Base-by-base conservation (phyloP, 2,329 filamentous ascomycete genomes). In the Xylariomycetidae sp. region DNA sequence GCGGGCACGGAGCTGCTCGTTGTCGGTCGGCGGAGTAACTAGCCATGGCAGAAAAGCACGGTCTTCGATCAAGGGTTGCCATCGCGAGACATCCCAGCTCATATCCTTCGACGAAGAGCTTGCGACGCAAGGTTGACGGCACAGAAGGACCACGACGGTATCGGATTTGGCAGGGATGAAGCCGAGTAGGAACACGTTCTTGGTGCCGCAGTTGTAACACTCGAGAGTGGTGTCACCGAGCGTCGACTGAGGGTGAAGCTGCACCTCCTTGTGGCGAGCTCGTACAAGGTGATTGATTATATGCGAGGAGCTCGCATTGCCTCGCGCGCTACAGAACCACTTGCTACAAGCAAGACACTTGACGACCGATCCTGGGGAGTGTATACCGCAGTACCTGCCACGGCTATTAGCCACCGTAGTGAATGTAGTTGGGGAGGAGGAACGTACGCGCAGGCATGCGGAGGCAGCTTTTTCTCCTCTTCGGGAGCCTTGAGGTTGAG, bases 121-220 rank as follows among this genome's bases (percentile, higher is more conserved):
- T 18, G 92, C 83, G 20, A 90, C 92, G 60, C 92, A 98, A 29
- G 92, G 92, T 61, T 96, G 92, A 40, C 92, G 88, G 60, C 92
- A 98, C 23, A 98, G 75, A 27, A 98, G 77, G 16, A 98, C 92
- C 6, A 98, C 93, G 18, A 98, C 92, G 0, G 92, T 95, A 54
- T 98, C 93, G 9, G 92, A 96, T 59, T 98, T 98, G 36, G 92
- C 92, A 8, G 92, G 93, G 49, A 98, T 98, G 59, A 98, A 98
- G 6, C 92, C 92, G 18, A 98, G 80, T 22, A 96, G 72, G 50
- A 98, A 98, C 30, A 95, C 90, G 58, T 98, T 98, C 67, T 95
- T 96, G n/a, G 87, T 95, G 29, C 90, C 92, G 61, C 92, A 98
- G 64, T 95, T 96, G 68, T 98, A 98, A 66, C 92, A 98, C 67